A percentile compares a stretch with the other conserved stretches of the same genome.
These are phyloP conservation scores for Trichothecium sympodiale DNA, from an alignment of 2,329 filamentous ascomycete genomes.

Conservation along the genomic window DNA sequence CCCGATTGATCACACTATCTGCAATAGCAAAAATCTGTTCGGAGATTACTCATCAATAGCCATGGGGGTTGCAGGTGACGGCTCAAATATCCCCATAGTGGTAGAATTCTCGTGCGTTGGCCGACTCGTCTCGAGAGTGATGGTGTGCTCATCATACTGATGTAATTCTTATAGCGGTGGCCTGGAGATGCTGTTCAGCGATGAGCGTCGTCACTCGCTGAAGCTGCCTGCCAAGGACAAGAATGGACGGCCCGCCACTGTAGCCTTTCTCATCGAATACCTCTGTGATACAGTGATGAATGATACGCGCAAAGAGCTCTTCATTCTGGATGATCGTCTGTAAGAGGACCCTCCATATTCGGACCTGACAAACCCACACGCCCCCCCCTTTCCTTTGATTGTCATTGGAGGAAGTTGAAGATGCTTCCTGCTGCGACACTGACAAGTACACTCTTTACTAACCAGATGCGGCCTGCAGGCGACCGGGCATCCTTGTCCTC, in stretches of 20 bases:
- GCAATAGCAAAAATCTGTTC: too few relatives aligned
- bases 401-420: too few relatives aligned
- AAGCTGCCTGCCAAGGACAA: conserved; percentile 52
- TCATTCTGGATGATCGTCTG: conserved; percentile 81
- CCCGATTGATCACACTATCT: too few relatives aligned
- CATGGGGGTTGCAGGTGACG: conserved; percentile 6
- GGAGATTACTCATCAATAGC: too few relatives aligned
- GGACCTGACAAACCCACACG: not conserved
- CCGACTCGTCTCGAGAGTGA: conserved; percentile 6
- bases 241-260: conserved; percentile 50
- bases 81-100: conserved; percentile 40
- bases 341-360: conserved; percentile 40
- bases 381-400: not conserved
- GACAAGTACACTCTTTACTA: not conserved
- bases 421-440: too few relatives aligned
- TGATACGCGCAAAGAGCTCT: conserved; percentile 76
- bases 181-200: conserved; percentile 85
- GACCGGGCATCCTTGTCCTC: conserved; percentile 87
- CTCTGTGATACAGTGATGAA: conserved; percentile 77
- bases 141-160: not conserved
- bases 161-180: conserved; percentile 54
- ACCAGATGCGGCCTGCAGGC: conserved; percentile 37
- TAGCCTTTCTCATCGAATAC: conserved; percentile 67
- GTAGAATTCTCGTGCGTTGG: conserved; percentile 57
- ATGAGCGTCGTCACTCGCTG: conserved; percentile 64